These are phyloP conservation scores for Tolypocladium tropicale DNA, from an alignment of 2,329 filamentous ascomycete species.

Conservation along the genomic window DNA sequence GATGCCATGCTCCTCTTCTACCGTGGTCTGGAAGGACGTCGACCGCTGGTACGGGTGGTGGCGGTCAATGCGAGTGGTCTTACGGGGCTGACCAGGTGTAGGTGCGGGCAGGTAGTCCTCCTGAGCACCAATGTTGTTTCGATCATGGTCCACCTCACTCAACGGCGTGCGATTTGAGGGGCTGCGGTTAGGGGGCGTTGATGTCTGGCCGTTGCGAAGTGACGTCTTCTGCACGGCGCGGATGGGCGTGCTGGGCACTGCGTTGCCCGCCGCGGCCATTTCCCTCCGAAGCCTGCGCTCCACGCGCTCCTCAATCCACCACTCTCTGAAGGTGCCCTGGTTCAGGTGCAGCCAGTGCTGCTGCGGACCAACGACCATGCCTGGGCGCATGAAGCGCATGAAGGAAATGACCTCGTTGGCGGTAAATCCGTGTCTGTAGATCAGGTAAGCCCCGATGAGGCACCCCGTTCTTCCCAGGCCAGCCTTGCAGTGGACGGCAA, in stretches of 20 bases:
- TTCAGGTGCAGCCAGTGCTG: slow-evolving; percentile 99
- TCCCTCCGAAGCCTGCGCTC: slow-evolving; percentile 57
- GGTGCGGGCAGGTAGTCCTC: slow-evolving; percentile 92
- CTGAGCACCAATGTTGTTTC: slow-evolving; percentile 54
- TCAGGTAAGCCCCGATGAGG: slow-evolving; percentile 92
- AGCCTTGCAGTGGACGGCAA: slow-evolving; percentile 97
- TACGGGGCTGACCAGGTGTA: slow-evolving; percentile 90
- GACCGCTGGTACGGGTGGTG: slow-evolving; percentile 63
- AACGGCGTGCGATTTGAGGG: slow-evolving; percentile 71
- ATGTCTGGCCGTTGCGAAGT: slow-evolving; percentile 55
- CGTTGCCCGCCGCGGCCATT: slow-evolving; percentile 37
- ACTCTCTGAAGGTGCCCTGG: slow-evolving; percentile 94
- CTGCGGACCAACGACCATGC: slow-evolving; percentile 97
- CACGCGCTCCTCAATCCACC: slow-evolving; percentile 88
- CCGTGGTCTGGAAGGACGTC: slow-evolving; percentile 30
- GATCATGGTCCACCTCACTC: slow-evolving; percentile 86
- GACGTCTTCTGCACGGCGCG: slow-evolving; percentile 51
- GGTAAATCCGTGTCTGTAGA: slow-evolving; percentile 94
- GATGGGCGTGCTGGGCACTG: slow-evolving; percentile 47
- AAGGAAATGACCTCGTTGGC: slow-evolving; percentile 96
- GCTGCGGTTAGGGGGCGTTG: slow-evolving; percentile 75
- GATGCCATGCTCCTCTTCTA: slow-evolving; percentile 41
- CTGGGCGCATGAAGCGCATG: slow-evolving; percentile 98
- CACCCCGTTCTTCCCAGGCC: slow-evolving; percentile 92
- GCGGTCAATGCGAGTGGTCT: slow-evolving; percentile 69